phyloP scores from a whole-genome alignment of 495 filamentous ascomycete genomes.

The Aspergillus mulundensis region DNA sequence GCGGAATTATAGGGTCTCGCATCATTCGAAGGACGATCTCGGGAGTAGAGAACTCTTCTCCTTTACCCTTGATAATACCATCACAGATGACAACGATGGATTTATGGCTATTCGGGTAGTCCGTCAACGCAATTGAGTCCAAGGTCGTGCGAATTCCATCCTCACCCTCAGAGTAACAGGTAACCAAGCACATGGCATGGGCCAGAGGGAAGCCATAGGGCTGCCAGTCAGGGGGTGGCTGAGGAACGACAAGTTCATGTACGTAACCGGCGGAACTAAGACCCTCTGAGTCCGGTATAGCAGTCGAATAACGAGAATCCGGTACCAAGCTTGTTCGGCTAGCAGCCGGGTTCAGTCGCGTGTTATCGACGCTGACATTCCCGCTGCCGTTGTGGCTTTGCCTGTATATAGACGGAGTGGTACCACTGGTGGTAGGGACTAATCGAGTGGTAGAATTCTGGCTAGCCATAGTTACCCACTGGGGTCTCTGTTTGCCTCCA shows the following conservation, averaged over 20 bases:
- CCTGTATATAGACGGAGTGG: constrained; percentile 59
- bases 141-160: constrained; percentile 89
- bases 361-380: constrained; percentile 43
- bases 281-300: constrained; percentile 61
- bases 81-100: constrained; percentile 94
- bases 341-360: constrained; percentile 35
- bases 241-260: constrained; percentile 91
- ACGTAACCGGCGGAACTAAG: constrained; percentile 89
- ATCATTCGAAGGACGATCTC: constrained; percentile 92
- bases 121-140: constrained; percentile 94
- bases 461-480: constrained; percentile 92
- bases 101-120: constrained; percentile 99
- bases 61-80: constrained; percentile 94
- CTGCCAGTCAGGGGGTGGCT: constrained; percentile 96
- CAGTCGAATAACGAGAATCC: constrained; percentile 49
- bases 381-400: constrained; percentile 67
- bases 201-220: constrained; percentile 94
- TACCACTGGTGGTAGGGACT: constrained; percentile 50
- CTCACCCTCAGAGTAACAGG: constrained; percentile 95
- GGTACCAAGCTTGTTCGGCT: constrained; percentile 53
- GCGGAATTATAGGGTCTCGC: constrained; percentile 77
- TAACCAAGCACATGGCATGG: constrained; percentile 90
- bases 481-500: constrained; percentile 43
- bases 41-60: constrained; percentile 81
- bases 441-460: constrained; percentile 77